Evolutionary conservation across 345 rosid genomes (phyloP), one percentile per base, ranked within the genome.

Genomic region (Eucalyptus fibrosa): DNA sequence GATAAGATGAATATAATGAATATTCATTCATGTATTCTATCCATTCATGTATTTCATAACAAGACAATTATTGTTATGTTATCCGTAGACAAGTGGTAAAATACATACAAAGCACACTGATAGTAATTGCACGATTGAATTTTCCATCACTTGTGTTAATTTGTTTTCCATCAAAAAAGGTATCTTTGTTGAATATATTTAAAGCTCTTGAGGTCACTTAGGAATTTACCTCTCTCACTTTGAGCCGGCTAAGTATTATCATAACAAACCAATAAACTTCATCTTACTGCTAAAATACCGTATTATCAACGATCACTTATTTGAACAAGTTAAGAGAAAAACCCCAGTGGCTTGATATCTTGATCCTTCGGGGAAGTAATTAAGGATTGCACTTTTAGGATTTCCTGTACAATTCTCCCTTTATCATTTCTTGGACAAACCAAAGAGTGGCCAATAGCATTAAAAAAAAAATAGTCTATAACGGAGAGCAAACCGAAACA

Each of bases 371-470:
- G 59, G 59, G 59, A 55, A 55, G 59, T 21, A 55, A 21, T 0
- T 0, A 21, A 55, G 23, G 59, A 12, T 67, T n/a, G 0, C 0
- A 16, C 4, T 67, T 67, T 14, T 15, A 65, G 8, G 19, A n/a
- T 1, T 14, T n/a, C 3, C 1, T 18, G 1, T 15, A 1, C 11
- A n/a, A 17, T n/a, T 4, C 11, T n/a, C 77, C 11, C 19, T 4
- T 65, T 65, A 65, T 30, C 7, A n/a, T n/a, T 65, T n/a, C 21
- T 65, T 15, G 19, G 21, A 65, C 10, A 15, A 65, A 7, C 9
- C 77, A 65, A 65, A 65, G 37, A n/a, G 77, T 0, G 3, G 19
- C 37, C 34, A 62, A 13, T 30, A 30, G 21, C 11, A 67, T 67
- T 7, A 16, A 45, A 45, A n/a, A n/a, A n/a, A n/a, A n/a, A n/a